phyloP scores from a whole-genome alignment of 2,329 filamentous ascomycete species.

The Aspergillus alliaceus region DNA sequence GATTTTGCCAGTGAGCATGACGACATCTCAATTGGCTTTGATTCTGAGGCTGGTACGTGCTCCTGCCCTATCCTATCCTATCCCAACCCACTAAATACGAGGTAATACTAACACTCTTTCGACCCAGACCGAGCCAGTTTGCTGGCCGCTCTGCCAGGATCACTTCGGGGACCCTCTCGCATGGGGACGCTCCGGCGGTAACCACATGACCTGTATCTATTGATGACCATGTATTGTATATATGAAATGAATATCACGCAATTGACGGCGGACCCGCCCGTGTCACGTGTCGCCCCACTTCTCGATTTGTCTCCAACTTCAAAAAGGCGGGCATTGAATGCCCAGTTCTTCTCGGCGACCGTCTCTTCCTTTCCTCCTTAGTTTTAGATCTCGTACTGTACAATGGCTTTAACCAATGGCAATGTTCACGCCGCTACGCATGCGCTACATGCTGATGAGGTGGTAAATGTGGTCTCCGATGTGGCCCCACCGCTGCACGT shows the following conservation, averaged over 20 bases:
- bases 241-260: slow-evolving; percentile 1
- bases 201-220: too few relatives aligned
- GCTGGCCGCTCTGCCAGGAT: slow-evolving; percentile 39
- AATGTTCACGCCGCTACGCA: slow-evolving; percentile 59
- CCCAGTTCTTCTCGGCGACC: neutral
- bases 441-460: slow-evolving; percentile 80
- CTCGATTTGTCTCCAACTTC: neutral
- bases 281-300: slow-evolving; percentile 7
- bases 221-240: slow-evolving; percentile 2
- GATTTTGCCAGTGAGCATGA: slow-evolving; percentile 92
- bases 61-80: too few relatives aligned
- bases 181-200: slow-evolving; percentile 44
- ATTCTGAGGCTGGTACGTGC: slow-evolving; percentile 70
- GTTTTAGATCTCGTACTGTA: slow-evolving; percentile 6
- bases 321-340: neutral
- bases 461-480: slow-evolving; percentile 70
- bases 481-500: slow-evolving; percentile 88
- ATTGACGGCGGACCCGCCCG: neutral
- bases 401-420: slow-evolving; percentile 26
- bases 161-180: slow-evolving; percentile 38
- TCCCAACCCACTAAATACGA: too few relatives aligned
- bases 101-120: neutral
- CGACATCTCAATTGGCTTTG: slow-evolving; percentile 83
- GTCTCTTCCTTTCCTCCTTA: slow-evolving; percentile 15
- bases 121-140: slow-evolving; percentile 38